phyloP scores from a whole-genome alignment of 2,329 filamentous ascomycete species.

The Claviceps digitariae region DNA sequence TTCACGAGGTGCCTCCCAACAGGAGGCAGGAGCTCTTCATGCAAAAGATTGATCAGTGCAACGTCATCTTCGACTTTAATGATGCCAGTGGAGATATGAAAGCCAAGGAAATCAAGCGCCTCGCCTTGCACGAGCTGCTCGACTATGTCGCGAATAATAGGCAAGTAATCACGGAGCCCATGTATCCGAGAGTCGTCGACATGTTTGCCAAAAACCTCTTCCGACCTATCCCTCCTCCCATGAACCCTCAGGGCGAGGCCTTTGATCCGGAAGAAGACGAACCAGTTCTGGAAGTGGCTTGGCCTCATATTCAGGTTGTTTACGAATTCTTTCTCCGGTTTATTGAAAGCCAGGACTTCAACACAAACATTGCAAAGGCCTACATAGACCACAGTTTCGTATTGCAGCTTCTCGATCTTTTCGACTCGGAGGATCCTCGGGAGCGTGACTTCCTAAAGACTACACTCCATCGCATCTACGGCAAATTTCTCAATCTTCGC shows the following conservation, averaged over 20 bases:
- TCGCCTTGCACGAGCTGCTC: conserved; percentile 87
- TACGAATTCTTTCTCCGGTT: conserved; percentile 99
- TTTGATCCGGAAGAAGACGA: conserved; percentile 99
- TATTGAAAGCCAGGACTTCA: conserved; percentile 99
- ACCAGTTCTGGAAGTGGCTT: conserved; percentile 92
- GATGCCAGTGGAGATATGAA: conserved; percentile 98
- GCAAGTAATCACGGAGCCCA: conserved; percentile 95
- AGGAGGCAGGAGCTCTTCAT: conserved; percentile 94
- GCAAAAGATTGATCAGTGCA: conserved; percentile 99
- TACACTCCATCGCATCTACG: conserved; percentile 93
- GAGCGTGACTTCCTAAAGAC: conserved; percentile 98
- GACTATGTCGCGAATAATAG: conserved; percentile 98
- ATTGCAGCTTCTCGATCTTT: conserved; percentile 88
- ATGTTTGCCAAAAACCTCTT: conserved; percentile 99
- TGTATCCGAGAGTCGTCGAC: conserved; percentile 96
- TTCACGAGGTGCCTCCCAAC: conserved; percentile 93
- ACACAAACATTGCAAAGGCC: conserved; percentile 97
- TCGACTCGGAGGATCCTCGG: conserved; percentile 93
- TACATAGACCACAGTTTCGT: conserved; percentile 99
- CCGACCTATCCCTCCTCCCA: conserved; percentile 87
- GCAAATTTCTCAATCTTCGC: conserved; percentile 93
- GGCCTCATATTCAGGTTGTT: conserved; percentile 98
- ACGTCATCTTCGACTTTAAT: conserved; percentile 99
- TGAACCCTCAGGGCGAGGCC: conserved; percentile 95
- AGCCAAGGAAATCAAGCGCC: conserved; percentile 96